Evolutionary conservation across 2,329 filamentous ascomycete species (phyloP), one percentile per base, ranked within the genome.

Genomic region (Diaporthe citri): DNA sequence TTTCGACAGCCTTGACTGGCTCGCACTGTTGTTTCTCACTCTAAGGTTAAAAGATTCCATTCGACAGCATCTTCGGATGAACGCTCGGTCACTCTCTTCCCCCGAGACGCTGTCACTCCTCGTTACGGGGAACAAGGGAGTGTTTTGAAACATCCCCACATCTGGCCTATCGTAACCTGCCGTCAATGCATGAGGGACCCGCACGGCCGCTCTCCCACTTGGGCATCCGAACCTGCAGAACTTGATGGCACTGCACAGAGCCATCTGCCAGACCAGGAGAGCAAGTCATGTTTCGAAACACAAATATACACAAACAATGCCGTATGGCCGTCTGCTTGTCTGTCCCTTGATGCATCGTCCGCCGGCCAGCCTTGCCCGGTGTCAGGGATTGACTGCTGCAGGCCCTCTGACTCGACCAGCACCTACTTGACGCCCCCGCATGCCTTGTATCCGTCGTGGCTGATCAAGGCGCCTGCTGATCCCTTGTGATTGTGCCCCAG

Each of bases 281-380:
- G 39, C 39, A 46, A 72, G 57, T 46, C 64, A 67, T 64, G 70
- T 64, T 55, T 72, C 70, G 70, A 72, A 72, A 72, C 70, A 13
- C 31, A 41, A 51, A 28, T 34, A 52, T 39, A 20, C 31, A 39
- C 43, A 20, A 4, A 22, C 17, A 22, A 62, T 55, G n/a, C 57
- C 34, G 12, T 17, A n/a, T 41, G 9, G 13, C 15, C 48, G 7
- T n/a, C 31, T 46, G n/a, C 6, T 28, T 59, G 31, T 48, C 20
- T 59, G 28, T 62, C 48, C 31, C 28, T 51, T 51, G 62, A 51
- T 51, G 62, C 62, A 51, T 36, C 28, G 43, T 51, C 43, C 12
- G 60, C 9, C 41, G 41, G 60, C 20, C 39, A 31, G 59, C 59
- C 59, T 64, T n/a, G 43, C 25, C 60, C 17, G 52, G 6, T 17